These are phyloP conservation scores for Ustilago loliicola DNA, from an alignment of 1,284 basidiomycete genomes.

Conservation along the genomic window DNA sequence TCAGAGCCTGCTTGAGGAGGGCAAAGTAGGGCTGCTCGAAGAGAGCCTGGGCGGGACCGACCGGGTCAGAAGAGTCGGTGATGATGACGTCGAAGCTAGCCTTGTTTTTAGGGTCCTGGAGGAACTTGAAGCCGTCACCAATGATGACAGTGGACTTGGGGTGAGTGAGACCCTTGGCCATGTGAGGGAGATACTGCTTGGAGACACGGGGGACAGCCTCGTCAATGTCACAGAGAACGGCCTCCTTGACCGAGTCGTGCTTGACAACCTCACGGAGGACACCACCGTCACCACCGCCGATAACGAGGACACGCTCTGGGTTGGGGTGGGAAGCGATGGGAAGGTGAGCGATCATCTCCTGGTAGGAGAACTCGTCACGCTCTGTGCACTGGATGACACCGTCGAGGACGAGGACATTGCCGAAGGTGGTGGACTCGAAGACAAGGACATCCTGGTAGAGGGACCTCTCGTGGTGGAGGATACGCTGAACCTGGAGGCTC, in stretches of 20 bases:
- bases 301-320: conserved; percentile 94
- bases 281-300: conserved; percentile 83
- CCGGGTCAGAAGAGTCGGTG: conserved; percentile 97
- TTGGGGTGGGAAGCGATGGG: conserved; percentile 95
- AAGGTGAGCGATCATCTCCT: conserved; percentile 99
- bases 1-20: conserved; percentile 88
- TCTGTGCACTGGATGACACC: conserved; percentile 97
- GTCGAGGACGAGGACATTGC: conserved; percentile 95
- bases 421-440: conserved; percentile 63
- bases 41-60: conserved; percentile 92
- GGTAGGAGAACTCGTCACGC: conserved; percentile 99
- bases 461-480: conserved; percentile 93
- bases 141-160: conserved; percentile 89
- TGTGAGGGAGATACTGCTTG: conserved; percentile 91
- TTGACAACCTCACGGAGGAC: conserved; percentile 98
- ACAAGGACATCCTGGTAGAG: conserved; percentile 83
- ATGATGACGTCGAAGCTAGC: conserved; percentile 92
- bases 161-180: conserved; percentile 87
- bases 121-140: conserved; percentile 97
- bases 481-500: conserved; percentile 81
- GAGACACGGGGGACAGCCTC: conserved; percentile 97
- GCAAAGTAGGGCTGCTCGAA: conserved; percentile 99
- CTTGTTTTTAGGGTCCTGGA: conserved; percentile 86
- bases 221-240: conserved; percentile 97
- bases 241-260: conserved; percentile 89